A percentile compares a stretch with the other conserved stretches of the same genome.
Conservation (phyloP, 768 basidiomycete species). For the Saitozyma sp. region DNA sequence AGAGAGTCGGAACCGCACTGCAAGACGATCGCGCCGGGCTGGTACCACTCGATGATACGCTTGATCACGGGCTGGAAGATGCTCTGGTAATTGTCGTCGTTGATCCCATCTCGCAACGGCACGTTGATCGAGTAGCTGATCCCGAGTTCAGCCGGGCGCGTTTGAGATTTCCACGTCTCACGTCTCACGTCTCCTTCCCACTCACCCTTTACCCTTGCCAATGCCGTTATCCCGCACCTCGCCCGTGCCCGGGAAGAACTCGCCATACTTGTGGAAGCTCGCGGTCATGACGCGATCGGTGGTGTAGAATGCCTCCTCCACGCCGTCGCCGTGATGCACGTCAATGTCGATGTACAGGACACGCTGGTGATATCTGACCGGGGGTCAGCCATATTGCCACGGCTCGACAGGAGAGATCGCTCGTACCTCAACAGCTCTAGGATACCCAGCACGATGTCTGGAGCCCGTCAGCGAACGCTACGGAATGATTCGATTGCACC, state of each 20-base stretch:
- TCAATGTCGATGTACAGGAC: slow-evolving; percentile 99
- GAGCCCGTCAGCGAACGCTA: not conserved
- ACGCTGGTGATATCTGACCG: slow-evolving; percentile 80
- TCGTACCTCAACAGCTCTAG: slow-evolving; percentile 80
- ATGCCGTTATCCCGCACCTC: slow-evolving; percentile 91
- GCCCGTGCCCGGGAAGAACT: slow-evolving; percentile 99
- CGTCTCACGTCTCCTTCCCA: not conserved
- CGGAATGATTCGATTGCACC: slow-evolving; percentile 17
- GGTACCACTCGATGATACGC: slow-evolving; percentile 90
- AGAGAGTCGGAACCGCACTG: slow-evolving; percentile 98
- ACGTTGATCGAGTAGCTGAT: slow-evolving; percentile 84
- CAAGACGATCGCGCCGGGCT: slow-evolving; percentile 90
- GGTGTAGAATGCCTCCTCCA: slow-evolving; percentile 98
- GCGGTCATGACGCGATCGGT: slow-evolving; percentile 98
- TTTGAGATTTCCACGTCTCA: not conserved
- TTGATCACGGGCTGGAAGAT: slow-evolving; percentile 94
- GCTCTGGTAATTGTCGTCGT: slow-evolving; percentile 89
- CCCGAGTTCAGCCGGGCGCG: slow-evolving; percentile 7
- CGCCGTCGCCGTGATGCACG: slow-evolving; percentile 97
- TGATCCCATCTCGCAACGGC: slow-evolving; percentile 89
- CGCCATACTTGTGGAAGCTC: slow-evolving; percentile 98
- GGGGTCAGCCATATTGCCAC: not conserved
- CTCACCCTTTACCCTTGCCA: slow-evolving; percentile 75
- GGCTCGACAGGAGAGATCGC: slow-evolving; percentile 10
- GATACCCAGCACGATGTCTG: slow-evolving; percentile 96